A percentile compares a stretch with the other conserved stretches of the same genome.
phyloP scores from a whole-genome alignment of 176 grass and related monocot genomes.

The Phoenix dactylifera region DNA sequence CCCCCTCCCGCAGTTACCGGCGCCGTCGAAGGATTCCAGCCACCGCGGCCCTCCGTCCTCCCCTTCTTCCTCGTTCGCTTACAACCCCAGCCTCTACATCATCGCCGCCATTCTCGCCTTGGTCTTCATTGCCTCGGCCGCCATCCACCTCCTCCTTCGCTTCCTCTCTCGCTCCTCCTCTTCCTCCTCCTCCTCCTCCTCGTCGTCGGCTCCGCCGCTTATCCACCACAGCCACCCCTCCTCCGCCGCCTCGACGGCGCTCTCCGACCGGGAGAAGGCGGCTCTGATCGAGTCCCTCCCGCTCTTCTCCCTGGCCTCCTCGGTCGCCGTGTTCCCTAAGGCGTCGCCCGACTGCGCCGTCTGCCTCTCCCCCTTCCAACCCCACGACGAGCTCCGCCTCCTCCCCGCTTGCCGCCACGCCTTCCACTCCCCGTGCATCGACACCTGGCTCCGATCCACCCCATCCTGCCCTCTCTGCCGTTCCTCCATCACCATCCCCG shows the following conservation, averaged over 20 bases:
- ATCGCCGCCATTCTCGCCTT: conserved; percentile 54
- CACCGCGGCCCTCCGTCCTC: not conserved
- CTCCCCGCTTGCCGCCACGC: conserved; percentile 83
- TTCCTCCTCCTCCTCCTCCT: not conserved
- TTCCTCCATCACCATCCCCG: conserved; percentile 50
- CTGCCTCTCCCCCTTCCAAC: conserved; percentile 68
- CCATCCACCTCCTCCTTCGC: conserved; percentile 79
- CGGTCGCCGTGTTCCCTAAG: conserved; percentile 63
- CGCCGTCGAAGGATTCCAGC: too few relatives aligned
- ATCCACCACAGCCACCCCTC: conserved; percentile 12
- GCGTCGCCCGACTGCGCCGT: conserved; percentile 85
- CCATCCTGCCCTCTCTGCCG: conserved; percentile 90
- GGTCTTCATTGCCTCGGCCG: conserved; percentile 56
- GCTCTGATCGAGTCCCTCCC: conserved; percentile 70
- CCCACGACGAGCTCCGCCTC: conserved; percentile 72
- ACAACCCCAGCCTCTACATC: conserved; percentile 64
- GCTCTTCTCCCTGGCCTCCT: conserved; percentile 73
- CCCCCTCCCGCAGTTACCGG: too few relatives aligned
- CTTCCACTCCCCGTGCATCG: conserved; percentile 79
- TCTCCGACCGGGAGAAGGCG: conserved; percentile 43
- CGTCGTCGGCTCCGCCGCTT: not conserved
- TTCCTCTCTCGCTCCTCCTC: conserved; percentile 27
- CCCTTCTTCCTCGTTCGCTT: not conserved
- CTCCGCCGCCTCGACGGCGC: not conserved
- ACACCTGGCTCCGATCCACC: conserved; percentile 80